These are phyloP conservation scores for Rhizopus delemar DNA, from an alignment of 371 early-diverging fungal genomes.

Conservation along the genomic window DNA sequence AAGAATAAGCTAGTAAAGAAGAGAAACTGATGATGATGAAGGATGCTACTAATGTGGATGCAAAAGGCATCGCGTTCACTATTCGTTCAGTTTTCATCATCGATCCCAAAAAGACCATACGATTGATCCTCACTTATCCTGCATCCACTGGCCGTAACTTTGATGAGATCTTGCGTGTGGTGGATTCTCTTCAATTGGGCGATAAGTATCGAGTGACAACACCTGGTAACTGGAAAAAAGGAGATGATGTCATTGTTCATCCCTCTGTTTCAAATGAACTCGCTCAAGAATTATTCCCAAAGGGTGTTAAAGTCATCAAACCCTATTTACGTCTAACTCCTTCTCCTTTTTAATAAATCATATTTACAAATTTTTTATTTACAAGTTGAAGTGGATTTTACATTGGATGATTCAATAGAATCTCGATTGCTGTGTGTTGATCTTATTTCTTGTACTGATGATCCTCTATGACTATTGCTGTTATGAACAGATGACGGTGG, in stretches of 20 bases:
- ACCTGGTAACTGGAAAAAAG: conserved; percentile 92
- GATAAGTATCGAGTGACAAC: conserved; percentile 89
- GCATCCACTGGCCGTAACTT: conserved; percentile 93
- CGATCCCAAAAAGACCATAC: conserved; percentile 89
- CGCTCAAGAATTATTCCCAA: conserved; percentile 81
- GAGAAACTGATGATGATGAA: conserved; percentile 20
- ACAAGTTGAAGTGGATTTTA: background rate
- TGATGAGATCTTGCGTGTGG: conserved; percentile 90
- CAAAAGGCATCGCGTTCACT: conserved; percentile 89
- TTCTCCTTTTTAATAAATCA: conserved; percentile 48
- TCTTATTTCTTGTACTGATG: background rate
- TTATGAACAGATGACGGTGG: background rate
- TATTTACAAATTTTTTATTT: background rate
- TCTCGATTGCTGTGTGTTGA: background rate
- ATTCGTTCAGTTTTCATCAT: conserved; percentile 94
- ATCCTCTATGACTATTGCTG: background rate
- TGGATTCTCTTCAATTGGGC: conserved; percentile 89
- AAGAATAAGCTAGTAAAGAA: background rate
- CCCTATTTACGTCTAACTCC: conserved; percentile 84
- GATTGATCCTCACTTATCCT: conserved; percentile 88
- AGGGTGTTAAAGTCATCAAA: conserved; percentile 73
- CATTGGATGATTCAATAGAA: background rate
- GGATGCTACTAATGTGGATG: conserved; percentile 88
- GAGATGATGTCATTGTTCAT: conserved; percentile 89
- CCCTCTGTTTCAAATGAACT: conserved; percentile 81